Percentiles rank a stretch among this genome's conserved stretches.
These are phyloP conservation scores for Aurantiochytrium sp. DNA, from an alignment of 108 stramenopile genomes.

Conservation along the genomic window DNA sequence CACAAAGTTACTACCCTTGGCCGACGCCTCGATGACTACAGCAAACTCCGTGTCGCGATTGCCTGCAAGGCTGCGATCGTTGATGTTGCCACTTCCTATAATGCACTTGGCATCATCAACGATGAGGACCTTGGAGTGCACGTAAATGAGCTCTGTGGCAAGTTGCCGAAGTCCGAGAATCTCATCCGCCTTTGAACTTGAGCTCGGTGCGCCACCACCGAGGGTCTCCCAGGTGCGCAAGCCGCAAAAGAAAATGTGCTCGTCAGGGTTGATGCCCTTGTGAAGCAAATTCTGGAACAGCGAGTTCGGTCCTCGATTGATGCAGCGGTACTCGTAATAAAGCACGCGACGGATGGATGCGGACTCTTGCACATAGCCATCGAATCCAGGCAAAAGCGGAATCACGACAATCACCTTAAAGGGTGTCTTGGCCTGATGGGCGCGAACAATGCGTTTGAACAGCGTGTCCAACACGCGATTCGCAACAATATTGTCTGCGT, in stretches of 20 bases:
- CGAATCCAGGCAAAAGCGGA: neutral
- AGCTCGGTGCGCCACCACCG: no score
- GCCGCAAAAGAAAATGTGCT: neutral
- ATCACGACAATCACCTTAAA: constrained; percentile 1
- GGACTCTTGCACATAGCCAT: neutral
- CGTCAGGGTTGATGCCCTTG: neutral
- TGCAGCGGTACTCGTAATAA: neutral
- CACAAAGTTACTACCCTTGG: neutral
- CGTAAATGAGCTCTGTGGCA: constrained; percentile 42
- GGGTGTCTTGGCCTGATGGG: neutral
- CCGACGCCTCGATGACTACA: neutral
- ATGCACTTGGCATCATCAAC: constrained; percentile 58
- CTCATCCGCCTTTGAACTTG: neutral
- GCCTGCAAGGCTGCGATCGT: constrained; percentile 57
- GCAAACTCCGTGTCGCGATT: constrained; percentile 53
- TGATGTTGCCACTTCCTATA: constrained; percentile 60
- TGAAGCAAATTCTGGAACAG: neutral
- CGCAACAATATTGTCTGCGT: neutral
- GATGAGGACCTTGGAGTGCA: constrained; percentile 65
- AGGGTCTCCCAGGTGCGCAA: neutral
- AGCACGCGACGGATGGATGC: neutral
- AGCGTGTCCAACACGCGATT: neutral
- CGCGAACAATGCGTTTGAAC: neutral
- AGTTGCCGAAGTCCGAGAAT: neutral
- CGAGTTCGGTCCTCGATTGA: neutral